Percentiles rank a stretch among this genome's conserved stretches.
Conservation (phyloP, 371 early-diverging fungal genomes). For the Mortierella sp. region DNA sequence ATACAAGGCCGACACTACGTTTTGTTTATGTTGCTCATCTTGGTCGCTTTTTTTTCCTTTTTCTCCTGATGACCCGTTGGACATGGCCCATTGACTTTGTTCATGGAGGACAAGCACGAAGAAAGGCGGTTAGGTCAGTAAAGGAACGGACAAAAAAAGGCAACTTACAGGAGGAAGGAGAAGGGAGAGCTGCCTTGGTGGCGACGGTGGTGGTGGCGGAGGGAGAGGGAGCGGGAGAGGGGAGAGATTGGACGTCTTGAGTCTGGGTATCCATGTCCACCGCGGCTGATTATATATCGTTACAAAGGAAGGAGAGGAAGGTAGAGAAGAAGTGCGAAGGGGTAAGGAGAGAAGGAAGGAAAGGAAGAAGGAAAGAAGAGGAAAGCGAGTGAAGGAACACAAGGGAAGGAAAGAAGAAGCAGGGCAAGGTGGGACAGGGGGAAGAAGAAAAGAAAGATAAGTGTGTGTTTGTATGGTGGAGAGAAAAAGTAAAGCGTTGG, state of each 20-base stretch:
- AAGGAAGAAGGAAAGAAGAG: neutral
- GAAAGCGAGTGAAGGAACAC: neutral
- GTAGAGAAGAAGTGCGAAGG: neutral
- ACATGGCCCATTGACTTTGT: neutral
- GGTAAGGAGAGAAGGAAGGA: neutral
- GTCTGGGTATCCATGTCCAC: constrained; percentile 10
- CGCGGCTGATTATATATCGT: constrained; percentile 1
- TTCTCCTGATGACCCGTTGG: neutral
- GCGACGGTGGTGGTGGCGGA: neutral
- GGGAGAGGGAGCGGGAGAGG: constrained; percentile 6
- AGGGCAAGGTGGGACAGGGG: neutral
- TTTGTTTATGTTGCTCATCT: neutral
- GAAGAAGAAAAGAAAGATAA: neutral
- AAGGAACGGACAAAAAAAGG: neutral
- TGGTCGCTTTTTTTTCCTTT: neutral
- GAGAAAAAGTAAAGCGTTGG: neutral
- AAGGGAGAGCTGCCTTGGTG: neutral
- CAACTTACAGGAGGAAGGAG: constrained; percentile 8
- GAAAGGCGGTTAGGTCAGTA: neutral
- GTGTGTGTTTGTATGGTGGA: neutral
- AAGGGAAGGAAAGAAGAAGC: constrained; percentile 4
- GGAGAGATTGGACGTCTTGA: constrained; percentile 5
- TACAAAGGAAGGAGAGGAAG: neutral
- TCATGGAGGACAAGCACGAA: neutral
- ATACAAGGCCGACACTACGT: neutral